Percentiles rank a stretch among this genome's conserved stretches.
Conservation (phyloP, 495 filamentous ascomycete species). For the Aspergillus indologenus region DNA sequence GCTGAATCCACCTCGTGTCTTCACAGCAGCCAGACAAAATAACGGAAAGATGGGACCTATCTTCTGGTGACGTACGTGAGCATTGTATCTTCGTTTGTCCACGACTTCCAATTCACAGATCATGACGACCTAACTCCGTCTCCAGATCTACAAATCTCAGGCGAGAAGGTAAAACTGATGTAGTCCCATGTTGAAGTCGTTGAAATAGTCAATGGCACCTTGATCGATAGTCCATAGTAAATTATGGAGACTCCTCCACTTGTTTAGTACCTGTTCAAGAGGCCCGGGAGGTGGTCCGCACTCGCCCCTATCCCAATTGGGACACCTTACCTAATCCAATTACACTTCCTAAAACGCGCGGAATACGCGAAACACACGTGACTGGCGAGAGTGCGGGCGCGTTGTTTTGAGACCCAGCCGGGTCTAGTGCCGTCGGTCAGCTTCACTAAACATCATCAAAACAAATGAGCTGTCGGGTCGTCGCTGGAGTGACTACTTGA, state of each 20-base stretch:
- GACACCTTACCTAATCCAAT: conserved; percentile 3
- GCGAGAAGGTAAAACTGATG: no score
- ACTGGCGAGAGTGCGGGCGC: conserved; percentile 7
- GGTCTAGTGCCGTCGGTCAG: conserved; percentile 13
- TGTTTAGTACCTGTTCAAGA: no score
- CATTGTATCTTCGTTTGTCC: no score
- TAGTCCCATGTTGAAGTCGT: background rate
- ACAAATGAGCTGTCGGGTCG: conserved; percentile 21
- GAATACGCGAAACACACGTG: conserved; percentile 21
- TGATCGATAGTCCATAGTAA: background rate
- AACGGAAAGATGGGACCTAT: no score
- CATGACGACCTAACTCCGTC: no score
- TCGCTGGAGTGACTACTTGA: conserved; percentile 1
- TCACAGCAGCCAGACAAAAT: no score
- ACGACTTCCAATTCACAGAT: no score
- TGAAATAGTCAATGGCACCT: background rate
- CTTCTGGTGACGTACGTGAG: no score
- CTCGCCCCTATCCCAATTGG: background rate
- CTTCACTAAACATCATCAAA: conserved; percentile 23
- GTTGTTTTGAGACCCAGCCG: conserved; percentile 1
- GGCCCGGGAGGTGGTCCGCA: background rate
- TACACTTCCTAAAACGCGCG: conserved; percentile 30
- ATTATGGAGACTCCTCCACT: background rate
- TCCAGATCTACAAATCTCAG: no score
- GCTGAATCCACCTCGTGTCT: background rate